Percentiles rank a stretch among this genome's conserved stretches.
These are phyloP conservation scores for Mucuna pruriens DNA, from an alignment of 306 rosid species.

Conservation along the genomic window DNA sequence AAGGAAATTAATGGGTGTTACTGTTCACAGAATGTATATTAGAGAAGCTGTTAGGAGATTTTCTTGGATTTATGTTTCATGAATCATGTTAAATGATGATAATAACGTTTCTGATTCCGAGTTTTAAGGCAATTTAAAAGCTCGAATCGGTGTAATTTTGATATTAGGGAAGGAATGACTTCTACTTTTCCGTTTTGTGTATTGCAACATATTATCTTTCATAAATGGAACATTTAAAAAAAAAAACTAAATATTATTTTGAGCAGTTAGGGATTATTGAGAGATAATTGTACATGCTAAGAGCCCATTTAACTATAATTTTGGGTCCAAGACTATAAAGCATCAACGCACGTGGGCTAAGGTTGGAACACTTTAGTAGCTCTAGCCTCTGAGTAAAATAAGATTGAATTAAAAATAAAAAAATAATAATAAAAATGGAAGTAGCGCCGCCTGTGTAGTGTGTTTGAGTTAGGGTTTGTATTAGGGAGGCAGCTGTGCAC, in stretches of 20 bases:
- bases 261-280: neutral
- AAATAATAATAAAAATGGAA: neutral
- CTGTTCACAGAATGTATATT: neutral
- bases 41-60: neutral
- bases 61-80: neutral
- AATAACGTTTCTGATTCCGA: neutral
- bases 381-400: too few species aligned
- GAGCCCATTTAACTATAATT: too few species aligned
- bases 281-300: too few species aligned
- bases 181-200: too few species aligned
- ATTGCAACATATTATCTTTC: too few species aligned
- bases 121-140: neutral
- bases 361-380: too few species aligned
- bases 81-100: neutral
- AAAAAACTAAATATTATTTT: too few species aligned
- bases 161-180: too few species aligned
- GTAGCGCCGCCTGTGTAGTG: neutral
- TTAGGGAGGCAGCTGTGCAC: neutral
- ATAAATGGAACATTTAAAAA: too few species aligned
- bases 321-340: neutral
- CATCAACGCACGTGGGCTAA: neutral
- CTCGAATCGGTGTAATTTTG: neutral
- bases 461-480: neutral
- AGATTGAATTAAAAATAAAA: too few species aligned
- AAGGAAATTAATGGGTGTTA: neutral